These are phyloP conservation scores for Sporothrix inflata DNA, from an alignment of 2,329 filamentous ascomycete species.

Conservation along the genomic window DNA sequence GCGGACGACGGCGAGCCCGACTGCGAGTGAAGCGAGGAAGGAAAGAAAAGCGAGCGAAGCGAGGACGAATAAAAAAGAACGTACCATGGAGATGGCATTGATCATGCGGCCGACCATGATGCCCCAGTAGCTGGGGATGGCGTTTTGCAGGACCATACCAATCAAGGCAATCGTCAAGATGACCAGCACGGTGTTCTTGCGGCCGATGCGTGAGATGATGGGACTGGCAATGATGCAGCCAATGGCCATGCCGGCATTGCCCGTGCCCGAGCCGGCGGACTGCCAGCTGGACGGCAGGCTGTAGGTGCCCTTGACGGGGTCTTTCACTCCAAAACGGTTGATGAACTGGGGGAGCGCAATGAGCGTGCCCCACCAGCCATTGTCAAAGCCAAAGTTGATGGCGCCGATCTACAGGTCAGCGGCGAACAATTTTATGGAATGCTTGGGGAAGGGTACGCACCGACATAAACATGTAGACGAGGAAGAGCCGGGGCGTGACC, in stretches of 20 bases:
- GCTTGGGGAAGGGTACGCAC: background rate
- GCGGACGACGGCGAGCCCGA: too few species aligned
- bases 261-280: constrained; percentile 21
- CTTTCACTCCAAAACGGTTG: constrained; percentile 20
- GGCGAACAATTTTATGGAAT: background rate
- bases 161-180: constrained; percentile 21
- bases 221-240: constrained; percentile 20
- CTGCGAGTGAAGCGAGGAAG: background rate
- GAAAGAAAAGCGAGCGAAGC: background rate
- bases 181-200: constrained; percentile 25
- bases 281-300: constrained; percentile 22
- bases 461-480: constrained; percentile 20
- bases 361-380: constrained; percentile 28
- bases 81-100: constrained; percentile 28
- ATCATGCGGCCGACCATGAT: constrained; percentile 28
- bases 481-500: constrained; percentile 3
- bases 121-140: constrained; percentile 30
- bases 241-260: constrained; percentile 24
- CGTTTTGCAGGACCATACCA: constrained; percentile 25
- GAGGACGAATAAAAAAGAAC: background rate
- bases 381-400: constrained; percentile 29
- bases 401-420: background rate
- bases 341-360: constrained; percentile 21
- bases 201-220: constrained; percentile 4
- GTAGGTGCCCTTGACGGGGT: background rate